Evolutionary conservation across 2,329 filamentous ascomycete species (phyloP), one percentile per base, ranked within the genome.

Genomic region (Scedosporium minutisporum): DNA sequence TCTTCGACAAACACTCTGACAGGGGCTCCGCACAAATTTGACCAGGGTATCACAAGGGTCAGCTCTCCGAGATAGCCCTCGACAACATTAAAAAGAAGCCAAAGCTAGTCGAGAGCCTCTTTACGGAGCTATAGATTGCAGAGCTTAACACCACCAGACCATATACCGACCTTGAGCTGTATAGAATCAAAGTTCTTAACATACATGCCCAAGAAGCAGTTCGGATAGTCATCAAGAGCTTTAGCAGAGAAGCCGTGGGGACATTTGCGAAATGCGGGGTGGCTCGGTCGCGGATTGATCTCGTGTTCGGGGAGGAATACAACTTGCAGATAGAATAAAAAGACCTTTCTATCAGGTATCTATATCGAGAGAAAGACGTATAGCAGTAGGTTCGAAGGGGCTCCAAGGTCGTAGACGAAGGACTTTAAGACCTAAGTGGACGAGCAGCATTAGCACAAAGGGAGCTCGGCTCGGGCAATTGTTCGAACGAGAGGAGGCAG

Each of bases 171-270:
- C 74, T 99, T 99, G 67, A 99, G 84, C 80, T 99, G 95, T 71
- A 91, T 89, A 62, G 95, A 91, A 76, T 99, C 95, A 74, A 99
- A 99, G 78, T 99, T 97, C 83, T 96, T 93, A 76, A 99, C 93
- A 76, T 99, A 99, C 89, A 97, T 96, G 83, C 95, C 96, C 85
- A 99, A 80, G 78, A 99, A 97, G 80, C 96, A 90, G 81, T 23
- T 51, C 14, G 14, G 16, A 51, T 51, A 16, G 16, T 51, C 25
- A 51, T 51, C 16, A 18, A 14, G 46, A 23, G 46, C 14, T n/a
- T n/a, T 18, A 23, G 4, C 46, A 18, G 46, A 51, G 46, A 18
- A 9, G 14, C 7, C 16, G 16, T 51, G 46, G 3, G 16, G 46
- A 23, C 46, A 51, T 51, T 27, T 27, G 46, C 14, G 21, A 51